Evolutionary conservation across 139 green algal species (phyloP).

Genomic region (Coelastrella sp.): DNA sequence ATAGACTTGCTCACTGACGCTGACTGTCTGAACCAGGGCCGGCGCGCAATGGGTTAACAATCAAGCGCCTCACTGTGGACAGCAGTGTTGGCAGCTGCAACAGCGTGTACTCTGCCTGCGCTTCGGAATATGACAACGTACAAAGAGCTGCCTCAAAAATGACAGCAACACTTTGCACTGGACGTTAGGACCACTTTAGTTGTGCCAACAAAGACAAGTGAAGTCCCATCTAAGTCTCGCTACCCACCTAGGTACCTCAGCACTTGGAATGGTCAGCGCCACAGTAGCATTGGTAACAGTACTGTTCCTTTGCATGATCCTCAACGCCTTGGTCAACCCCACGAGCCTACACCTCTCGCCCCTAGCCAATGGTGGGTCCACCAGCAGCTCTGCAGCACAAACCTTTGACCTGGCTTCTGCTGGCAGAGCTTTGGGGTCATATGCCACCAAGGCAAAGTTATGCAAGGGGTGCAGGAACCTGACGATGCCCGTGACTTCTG

Average conservation of each 20-base stretch:
- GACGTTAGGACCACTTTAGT: no score
- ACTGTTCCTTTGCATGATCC: conserved; percentile 79
- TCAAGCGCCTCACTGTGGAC: no score
- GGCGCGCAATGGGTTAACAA: no score
- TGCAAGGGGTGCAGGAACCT: conserved; percentile 90
- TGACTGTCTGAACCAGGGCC: no score
- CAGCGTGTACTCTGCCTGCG: neutral
- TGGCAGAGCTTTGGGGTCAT: conserved; percentile 74
- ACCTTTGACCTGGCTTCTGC: conserved; percentile 68
- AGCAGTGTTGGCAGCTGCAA: neutral
- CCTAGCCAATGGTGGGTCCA: conserved; percentile 47
- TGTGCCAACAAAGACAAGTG: no score
- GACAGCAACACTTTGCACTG: no score
- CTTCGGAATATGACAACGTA: no score
- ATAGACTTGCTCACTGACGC: no score
- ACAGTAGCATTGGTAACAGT: conserved; percentile 82
- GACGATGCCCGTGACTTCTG: conserved; percentile 78
- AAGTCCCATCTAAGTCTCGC: neutral
- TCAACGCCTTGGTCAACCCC: conserved; percentile 78
- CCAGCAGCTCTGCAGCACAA: conserved; percentile 52
- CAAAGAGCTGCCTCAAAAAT: no score
- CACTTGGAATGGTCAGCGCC: conserved; percentile 66
- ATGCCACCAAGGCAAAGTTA: conserved; percentile 89
- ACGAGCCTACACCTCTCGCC: conserved; percentile 80
- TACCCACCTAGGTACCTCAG: conserved; percentile 77